Evolutionary conservation across 208 protist species (phyloP).

Genomic region (Trypanosoma caninum): DNA sequence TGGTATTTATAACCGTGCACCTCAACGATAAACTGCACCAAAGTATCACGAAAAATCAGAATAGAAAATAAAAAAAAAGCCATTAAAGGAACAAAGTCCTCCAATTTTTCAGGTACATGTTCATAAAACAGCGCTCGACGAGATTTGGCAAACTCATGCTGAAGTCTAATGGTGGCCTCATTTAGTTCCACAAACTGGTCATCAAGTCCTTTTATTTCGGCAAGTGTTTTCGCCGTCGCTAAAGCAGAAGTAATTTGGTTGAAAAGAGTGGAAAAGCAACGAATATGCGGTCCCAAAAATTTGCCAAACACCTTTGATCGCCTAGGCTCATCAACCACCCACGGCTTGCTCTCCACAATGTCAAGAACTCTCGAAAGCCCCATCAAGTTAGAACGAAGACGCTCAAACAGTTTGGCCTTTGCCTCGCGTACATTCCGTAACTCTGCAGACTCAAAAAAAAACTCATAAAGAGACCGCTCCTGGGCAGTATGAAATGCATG

Average conservation of each 20-base stretch:
- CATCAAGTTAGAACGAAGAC: conserved; percentile 71
- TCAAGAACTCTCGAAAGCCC: conserved; percentile 78
- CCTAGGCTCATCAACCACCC: conserved; percentile 68
- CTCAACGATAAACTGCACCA: conserved; percentile 58
- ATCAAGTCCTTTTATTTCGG: conserved; percentile 34
- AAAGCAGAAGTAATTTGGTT: conserved; percentile 64
- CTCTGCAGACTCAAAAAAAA: conserved; percentile 75
- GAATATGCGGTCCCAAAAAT: conserved; percentile 51
- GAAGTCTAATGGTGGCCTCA: conserved; percentile 48
- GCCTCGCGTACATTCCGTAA: conserved; percentile 52
- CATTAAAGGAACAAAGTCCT: conserved; percentile 90
- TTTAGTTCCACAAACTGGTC: conserved; percentile 41
- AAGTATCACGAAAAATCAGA: conserved; percentile 70
- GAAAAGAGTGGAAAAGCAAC: conserved; percentile 47
- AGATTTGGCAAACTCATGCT: conserved; percentile 53
- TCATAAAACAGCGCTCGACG: conserved; percentile 84
- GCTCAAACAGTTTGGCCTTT: conserved; percentile 66
- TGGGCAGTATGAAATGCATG: conserved; percentile 56
- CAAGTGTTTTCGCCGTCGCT: conserved; percentile 40
- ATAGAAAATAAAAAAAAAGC: conserved; percentile 89
- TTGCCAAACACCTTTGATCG: conserved; percentile 64
- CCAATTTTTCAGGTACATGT: conserved; percentile 52
- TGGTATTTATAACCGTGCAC: conserved; percentile 14
- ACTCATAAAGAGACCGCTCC: conserved; percentile 75
- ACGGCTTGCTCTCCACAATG: conserved; percentile 69